These are phyloP conservation scores for Leucocoprinus birnbaumii DNA, from an alignment of 768 basidiomycete species.

Conservation along the genomic window DNA sequence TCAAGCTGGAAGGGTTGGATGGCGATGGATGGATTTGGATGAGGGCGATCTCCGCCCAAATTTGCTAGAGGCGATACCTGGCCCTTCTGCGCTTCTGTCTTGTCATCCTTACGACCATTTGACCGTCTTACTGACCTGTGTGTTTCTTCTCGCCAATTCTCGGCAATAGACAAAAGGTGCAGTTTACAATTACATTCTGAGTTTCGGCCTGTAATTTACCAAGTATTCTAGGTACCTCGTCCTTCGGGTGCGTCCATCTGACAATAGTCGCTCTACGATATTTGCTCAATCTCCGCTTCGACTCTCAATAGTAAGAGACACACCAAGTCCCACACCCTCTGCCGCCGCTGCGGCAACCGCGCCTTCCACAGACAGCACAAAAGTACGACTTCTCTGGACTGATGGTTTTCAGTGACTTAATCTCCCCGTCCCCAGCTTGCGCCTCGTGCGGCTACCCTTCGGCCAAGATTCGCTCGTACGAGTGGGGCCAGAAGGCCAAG, in stretches of 20 bases:
- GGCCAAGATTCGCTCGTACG: conserved; percentile 92
- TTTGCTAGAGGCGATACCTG: background rate
- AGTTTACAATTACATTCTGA: conserved; percentile 24
- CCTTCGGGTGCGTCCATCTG: conserved; percentile 74
- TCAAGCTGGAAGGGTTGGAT: conserved; percentile 10
- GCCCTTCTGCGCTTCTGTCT: no score
- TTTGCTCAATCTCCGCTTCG: background rate
- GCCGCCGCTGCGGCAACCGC: conserved; percentile 94
- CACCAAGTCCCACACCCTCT: conserved; percentile 96
- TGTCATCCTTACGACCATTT: background rate
- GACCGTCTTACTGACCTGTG: background rate
- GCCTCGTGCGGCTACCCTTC: conserved; percentile 95
- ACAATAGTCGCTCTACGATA: background rate
- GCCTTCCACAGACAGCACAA: conserved; percentile 99
- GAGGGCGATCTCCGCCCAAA: background rate
- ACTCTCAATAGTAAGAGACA: conserved; percentile 77
- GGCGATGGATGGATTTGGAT: conserved; percentile 10
- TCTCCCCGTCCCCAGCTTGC: conserved; percentile 60
- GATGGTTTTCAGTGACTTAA: background rate
- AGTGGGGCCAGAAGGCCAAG: conserved; percentile 99
- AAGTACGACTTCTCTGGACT: conserved; percentile 51
- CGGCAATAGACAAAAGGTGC: conserved; percentile 79
- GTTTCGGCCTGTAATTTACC: background rate
- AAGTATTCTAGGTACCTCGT: conserved; percentile 76
- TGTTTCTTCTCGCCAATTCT: background rate